phyloP scores from a whole-genome alignment of 2,329 filamentous ascomycete species.

The Ascochyta rabiei region DNA sequence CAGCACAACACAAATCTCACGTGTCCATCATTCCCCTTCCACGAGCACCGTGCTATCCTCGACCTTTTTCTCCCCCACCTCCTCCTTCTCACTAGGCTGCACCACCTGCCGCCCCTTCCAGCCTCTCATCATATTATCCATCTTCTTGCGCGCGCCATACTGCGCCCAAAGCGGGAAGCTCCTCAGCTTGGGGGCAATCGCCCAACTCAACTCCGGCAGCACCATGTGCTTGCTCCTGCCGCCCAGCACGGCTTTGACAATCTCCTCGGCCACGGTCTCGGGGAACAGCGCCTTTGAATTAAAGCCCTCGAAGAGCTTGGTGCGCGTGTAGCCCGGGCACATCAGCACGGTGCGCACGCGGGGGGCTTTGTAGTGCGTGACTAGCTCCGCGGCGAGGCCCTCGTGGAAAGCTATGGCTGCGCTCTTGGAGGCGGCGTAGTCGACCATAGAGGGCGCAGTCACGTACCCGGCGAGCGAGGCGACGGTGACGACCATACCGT shows the following conservation, averaged over 20 bases:
- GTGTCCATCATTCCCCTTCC: slow-evolving; percentile 11
- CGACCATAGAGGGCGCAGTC: slow-evolving; percentile 67
- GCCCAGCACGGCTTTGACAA: slow-evolving; percentile 65
- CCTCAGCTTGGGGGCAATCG: slow-evolving; percentile 48
- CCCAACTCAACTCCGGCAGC: slow-evolving; percentile 54
- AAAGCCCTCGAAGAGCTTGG: slow-evolving; percentile 64
- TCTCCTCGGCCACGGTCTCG: slow-evolving; percentile 68
- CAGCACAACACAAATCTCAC: neutral
- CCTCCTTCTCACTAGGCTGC: slow-evolving; percentile 41
- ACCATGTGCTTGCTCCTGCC: slow-evolving; percentile 65
- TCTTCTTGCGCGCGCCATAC: slow-evolving; percentile 55
- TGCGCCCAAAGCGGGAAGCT: slow-evolving; percentile 69
- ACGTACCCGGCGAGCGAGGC: slow-evolving; percentile 68
- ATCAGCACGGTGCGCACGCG: slow-evolving; percentile 70
- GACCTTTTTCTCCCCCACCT: slow-evolving; percentile 25
- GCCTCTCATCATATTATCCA: slow-evolving; percentile 42
- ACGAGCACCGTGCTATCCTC: slow-evolving; percentile 39
- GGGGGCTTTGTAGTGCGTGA: slow-evolving; percentile 65
- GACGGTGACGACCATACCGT: slow-evolving; percentile 76
- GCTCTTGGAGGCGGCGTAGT: slow-evolving; percentile 71
- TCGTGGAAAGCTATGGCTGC: slow-evolving; percentile 72
- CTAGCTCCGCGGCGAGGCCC: slow-evolving; percentile 52
- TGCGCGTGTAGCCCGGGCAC: slow-evolving; percentile 68
- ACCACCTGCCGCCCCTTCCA: slow-evolving; percentile 48
- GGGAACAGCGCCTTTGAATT: slow-evolving; percentile 60